Conservation (phyloP, 176 grass and related monocot species). For the Neostapfia colusana region DNA sequence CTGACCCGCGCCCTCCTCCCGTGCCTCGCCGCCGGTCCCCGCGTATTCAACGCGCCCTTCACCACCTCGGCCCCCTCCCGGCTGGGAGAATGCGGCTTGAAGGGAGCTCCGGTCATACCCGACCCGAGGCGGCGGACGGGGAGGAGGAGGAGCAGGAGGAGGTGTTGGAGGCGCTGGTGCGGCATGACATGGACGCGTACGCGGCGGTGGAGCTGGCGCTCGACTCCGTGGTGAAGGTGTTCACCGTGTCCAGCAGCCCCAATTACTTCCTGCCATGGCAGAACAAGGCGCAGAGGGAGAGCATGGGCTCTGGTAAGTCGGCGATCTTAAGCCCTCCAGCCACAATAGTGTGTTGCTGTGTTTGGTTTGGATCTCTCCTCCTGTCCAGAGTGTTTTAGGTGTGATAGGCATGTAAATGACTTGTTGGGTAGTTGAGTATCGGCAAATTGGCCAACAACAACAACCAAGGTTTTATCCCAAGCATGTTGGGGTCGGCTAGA, state of each 20-base stretch:
- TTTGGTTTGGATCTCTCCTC: slow-evolving; percentile 30
- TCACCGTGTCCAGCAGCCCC: slow-evolving; percentile 92
- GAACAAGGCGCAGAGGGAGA: slow-evolving; percentile 97
- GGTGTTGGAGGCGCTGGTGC: slow-evolving; percentile 26
- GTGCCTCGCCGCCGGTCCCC: slow-evolving; percentile 26
- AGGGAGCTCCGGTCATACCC: slow-evolving; percentile 2
- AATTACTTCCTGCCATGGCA: slow-evolving; percentile 98
- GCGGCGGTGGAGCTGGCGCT: slow-evolving; percentile 84
- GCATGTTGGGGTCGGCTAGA: too few relatives aligned
- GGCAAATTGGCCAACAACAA: neutral
- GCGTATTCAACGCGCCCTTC: slow-evolving; percentile 20
- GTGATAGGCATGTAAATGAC: neutral
- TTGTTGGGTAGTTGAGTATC: neutral
- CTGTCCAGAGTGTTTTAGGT: neutral
- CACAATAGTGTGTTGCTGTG: neutral
- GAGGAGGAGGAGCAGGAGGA: too few relatives aligned
- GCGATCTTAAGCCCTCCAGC: neutral
- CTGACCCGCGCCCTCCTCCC: slow-evolving; percentile 36
- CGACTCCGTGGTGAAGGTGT: slow-evolving; percentile 95
- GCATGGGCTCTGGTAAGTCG: slow-evolving; percentile 81
- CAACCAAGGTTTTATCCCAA: too few relatives aligned
- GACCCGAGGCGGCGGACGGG: slow-evolving; percentile 28
- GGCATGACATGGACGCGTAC: slow-evolving; percentile 76
- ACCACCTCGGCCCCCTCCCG: neutral
- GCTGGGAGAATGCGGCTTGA: slow-evolving; percentile 32